Evolutionary conservation across 2,329 filamentous ascomycete species (phyloP), one percentile per base, ranked within the genome.

Genomic region (Fusarium aywerte): DNA sequence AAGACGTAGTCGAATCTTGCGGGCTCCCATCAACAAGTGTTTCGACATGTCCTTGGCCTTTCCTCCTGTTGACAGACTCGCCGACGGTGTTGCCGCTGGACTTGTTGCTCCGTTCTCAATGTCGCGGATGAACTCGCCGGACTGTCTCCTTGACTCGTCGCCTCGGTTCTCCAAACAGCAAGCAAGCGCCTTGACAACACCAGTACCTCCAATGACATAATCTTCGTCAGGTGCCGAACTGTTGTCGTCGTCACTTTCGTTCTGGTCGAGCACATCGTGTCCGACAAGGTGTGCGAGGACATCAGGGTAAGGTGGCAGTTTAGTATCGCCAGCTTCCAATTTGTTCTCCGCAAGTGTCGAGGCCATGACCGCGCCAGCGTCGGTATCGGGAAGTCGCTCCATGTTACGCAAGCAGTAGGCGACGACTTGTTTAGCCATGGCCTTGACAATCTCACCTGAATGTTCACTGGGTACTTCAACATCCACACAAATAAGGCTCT

Each of bases 171-270:
- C 90, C 48, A 99, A 82, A 73, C 94, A 97, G 73, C 96, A 96
- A 53, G 92, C 90, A 43, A 99, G 83, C 6, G 96, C 96, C 80
- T 97, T 97, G 47, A 97, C 95, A 3, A 99, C 93, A 25, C 95
- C 96, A 1, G 93, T 97, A 16, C 95, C 95, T 20, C 95, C 94
- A 73, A 98, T 96, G 42, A 98, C 93, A 78, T 98, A 98, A 77
- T 97, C 93, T 59, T 97, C 91, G 68, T 97, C 93, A 0, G 93
- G 92, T 8, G 93, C 90, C 12, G 89, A 83, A 4, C 90, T 88
- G 40, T 88, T 84, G 21, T 90, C 86, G 43, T 90, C 88, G 21
- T 87, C 84, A 67, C 70, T 78, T 70, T 74, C 85, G 77, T 76
- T 87, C 77, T 75, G 82, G 33, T 77, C 72, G 50, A 80, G 74